Conservation (phyloP, 73 alveolate species). For the Tetrahymena borealis region DNA sequence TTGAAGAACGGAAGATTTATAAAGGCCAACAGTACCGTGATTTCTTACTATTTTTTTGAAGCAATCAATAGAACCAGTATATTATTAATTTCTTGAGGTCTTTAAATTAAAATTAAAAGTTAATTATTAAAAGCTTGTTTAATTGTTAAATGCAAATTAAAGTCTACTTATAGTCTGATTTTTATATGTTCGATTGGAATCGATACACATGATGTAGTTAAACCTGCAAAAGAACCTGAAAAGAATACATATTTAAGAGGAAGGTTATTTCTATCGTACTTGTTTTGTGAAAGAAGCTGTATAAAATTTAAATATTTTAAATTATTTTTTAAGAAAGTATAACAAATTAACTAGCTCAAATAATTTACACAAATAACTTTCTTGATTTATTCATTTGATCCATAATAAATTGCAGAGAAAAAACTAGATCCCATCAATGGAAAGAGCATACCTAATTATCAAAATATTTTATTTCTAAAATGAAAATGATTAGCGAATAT, state of each 20-base stretch:
- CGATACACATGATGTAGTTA: not conserved
- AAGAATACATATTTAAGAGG: not conserved
- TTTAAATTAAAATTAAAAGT: not conserved
- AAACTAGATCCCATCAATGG: not conserved
- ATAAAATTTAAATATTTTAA: not conserved
- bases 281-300: not conserved
- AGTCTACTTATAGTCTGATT: not conserved
- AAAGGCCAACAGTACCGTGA: not conserved
- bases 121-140: not conserved
- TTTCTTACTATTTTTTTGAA: not conserved
- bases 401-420: not conserved
- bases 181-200: not conserved
- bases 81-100: not conserved
- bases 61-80: not conserved
- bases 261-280: not conserved
- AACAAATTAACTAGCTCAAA: not conserved
- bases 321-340: too few species aligned
- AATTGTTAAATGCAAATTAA: not conserved
- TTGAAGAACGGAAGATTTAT: not conserved
- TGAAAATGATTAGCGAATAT: not conserved
- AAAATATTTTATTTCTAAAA: too few species aligned
- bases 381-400: not conserved
- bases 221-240: not conserved
- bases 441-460: conserved; percentile 1
- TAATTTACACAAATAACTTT: not conserved